A percentile compares a stretch with the other conserved stretches of the same genome.
Evolutionary conservation across 2,329 filamentous ascomycete species (phyloP).

Genomic region (Colletotrichum sansevieriae): DNA sequence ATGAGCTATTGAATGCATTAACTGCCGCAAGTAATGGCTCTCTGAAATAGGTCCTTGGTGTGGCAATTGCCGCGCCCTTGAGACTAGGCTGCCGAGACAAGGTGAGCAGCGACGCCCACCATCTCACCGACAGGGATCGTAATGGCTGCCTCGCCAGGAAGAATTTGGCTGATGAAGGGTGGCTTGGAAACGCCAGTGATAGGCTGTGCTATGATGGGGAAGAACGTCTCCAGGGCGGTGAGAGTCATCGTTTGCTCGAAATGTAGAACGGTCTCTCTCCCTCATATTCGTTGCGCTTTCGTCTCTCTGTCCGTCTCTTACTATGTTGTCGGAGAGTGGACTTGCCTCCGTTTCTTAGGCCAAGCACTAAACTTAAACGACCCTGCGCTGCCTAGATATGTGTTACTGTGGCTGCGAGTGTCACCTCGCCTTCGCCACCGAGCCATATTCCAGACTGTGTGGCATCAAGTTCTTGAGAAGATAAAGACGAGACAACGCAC

Average conservation of each 20-base stretch:
- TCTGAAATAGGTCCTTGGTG: neutral
- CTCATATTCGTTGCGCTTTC: neutral
- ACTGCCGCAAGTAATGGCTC: neutral
- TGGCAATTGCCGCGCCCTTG: slow-evolving; percentile 8
- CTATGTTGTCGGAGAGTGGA: neutral
- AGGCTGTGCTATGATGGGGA: slow-evolving; percentile 11
- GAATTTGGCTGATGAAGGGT: slow-evolving; percentile 17
- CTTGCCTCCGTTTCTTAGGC: neutral
- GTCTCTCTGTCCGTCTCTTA: neutral
- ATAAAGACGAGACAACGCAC: slow-evolving; percentile 23
- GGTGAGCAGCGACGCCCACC: slow-evolving; percentile 30
- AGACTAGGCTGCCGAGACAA: slow-evolving; percentile 34
- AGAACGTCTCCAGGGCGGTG: slow-evolving; percentile 21
- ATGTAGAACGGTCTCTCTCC: neutral
- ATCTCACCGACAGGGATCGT: slow-evolving; percentile 37
- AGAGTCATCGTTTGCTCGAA: slow-evolving; percentile 14
- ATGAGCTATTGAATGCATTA: neutral
- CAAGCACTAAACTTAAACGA: neutral
- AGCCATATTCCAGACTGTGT: neutral
- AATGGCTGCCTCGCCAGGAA: slow-evolving; percentile 27
- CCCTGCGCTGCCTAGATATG: slow-evolving; percentile 8
- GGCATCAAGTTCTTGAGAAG: slow-evolving; percentile 1
- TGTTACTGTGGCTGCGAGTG: slow-evolving; percentile 23
- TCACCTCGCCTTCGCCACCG: slow-evolving; percentile 6
- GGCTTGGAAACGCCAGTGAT: slow-evolving; percentile 28